Percentiles rank a stretch among this genome's conserved stretches.
Evolutionary conservation across 768 basidiomycete genomes (phyloP).

Genomic region (Trametes coccinea): DNA sequence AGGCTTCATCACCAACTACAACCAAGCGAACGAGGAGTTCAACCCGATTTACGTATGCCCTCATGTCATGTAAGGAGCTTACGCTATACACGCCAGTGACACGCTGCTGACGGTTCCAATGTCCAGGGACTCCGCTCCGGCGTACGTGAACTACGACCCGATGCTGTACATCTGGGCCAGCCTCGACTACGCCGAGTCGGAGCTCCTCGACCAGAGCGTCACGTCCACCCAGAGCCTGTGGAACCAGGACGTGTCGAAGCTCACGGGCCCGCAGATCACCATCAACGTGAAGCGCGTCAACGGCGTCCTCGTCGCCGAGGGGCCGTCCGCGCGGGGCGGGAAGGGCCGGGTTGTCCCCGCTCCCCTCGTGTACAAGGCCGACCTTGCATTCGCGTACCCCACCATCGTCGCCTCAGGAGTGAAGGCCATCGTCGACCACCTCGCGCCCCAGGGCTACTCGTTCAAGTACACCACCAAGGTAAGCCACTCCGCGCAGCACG

Average conservation of each 20-base stretch:
- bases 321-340: neutral
- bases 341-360: too few relatives aligned
- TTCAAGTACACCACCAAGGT: neutral
- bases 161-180: neutral
- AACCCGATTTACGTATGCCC: too few relatives aligned
- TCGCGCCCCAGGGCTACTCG: neutral
- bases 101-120: too few relatives aligned
- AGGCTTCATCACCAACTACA: too few relatives aligned
- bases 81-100: too few relatives aligned
- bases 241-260: too few relatives aligned
- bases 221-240: neutral
- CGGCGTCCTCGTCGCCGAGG: neutral
- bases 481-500: neutral
- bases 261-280: neutral
- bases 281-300: conserved; percentile 1
- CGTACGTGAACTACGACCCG: neutral
- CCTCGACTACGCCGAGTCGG: neutral
- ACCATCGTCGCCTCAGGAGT: neutral
- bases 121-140: too few relatives aligned
- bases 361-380: neutral
- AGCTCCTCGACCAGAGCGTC: neutral
- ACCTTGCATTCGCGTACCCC: neutral
- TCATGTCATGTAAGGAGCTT: too few relatives aligned
- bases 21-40: too few relatives aligned
- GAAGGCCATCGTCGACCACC: neutral